These are phyloP conservation scores for Ceratopteris richardii DNA, from an alignment of 75 land plant species.

Conservation along the genomic window DNA sequence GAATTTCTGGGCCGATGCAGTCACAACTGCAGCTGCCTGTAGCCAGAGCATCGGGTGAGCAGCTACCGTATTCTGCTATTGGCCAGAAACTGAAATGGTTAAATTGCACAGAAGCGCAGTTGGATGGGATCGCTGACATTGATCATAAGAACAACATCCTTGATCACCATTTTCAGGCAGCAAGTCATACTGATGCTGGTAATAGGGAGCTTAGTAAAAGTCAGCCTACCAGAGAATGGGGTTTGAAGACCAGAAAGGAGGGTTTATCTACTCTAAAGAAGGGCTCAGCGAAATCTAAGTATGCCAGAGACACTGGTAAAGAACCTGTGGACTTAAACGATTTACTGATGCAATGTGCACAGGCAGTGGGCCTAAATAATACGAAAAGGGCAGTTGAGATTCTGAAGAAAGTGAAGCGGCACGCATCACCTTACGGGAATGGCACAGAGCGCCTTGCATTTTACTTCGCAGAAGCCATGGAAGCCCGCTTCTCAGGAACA, in stretches of 20 bases:
- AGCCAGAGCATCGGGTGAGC: no score
- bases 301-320: not conserved
- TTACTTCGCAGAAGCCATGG: slow-evolving; percentile 60
- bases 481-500: slow-evolving; percentile 66
- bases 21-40: no score
- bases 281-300: slow-evolving; percentile 16
- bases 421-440: slow-evolving; percentile 48
- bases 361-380: slow-evolving; percentile 55
- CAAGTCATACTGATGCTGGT: not conserved
- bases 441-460: slow-evolving; percentile 54
- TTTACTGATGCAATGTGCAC: slow-evolving; percentile 53
- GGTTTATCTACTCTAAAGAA: not conserved
- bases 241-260: slow-evolving; percentile 1
- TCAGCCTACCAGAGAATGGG: not conserved
- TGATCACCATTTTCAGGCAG: not conserved
- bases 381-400: slow-evolving; percentile 36
- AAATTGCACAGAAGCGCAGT: not conserved
- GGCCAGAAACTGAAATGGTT: not conserved
- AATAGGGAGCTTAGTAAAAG: not conserved
- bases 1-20: no score
- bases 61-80: no score
- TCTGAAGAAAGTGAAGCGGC: slow-evolving; percentile 50
- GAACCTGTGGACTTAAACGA: slow-evolving; percentile 41
- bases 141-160: no score
- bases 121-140: not conserved